phyloP scores from a whole-genome alignment of 1,284 basidiomycete species.

The Neolentinus lepideus region DNA sequence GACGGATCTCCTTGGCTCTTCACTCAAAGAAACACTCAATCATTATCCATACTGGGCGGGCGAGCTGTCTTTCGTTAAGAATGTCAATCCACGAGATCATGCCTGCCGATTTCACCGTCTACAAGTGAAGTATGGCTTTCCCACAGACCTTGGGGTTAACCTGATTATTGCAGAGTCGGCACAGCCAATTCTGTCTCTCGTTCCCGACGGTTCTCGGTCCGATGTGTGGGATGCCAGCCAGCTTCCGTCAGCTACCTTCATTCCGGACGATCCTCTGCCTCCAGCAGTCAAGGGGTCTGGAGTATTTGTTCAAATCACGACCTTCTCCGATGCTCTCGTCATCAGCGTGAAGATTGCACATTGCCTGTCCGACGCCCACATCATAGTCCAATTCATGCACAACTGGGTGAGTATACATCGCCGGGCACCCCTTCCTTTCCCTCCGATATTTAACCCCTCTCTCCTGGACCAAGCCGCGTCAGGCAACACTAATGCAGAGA shows the following conservation, averaged over 20 bases:
- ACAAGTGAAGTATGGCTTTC: conserved; percentile 23
- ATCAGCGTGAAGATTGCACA: conserved; percentile 29
- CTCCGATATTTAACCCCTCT: too few relatives aligned
- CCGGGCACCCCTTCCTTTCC: conserved; percentile 6
- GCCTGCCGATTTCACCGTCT: conserved; percentile 28
- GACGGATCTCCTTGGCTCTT: conserved; percentile 4
- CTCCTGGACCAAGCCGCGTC: too few relatives aligned
- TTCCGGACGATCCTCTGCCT: conserved; percentile 18
- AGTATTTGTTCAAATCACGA: conserved; percentile 29
- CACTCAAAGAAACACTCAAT: conserved; percentile 22
- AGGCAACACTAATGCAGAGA: too few relatives aligned
- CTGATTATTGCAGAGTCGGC: background rate
- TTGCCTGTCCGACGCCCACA: conserved; percentile 30
- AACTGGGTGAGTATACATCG: conserved; percentile 30
- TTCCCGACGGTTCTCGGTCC: conserved; percentile 16
- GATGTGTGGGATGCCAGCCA: conserved; percentile 13
- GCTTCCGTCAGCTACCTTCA: conserved; percentile 13
- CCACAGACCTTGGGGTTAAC: conserved; percentile 28
- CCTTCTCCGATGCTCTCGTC: conserved; percentile 14
- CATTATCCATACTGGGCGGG: conserved; percentile 33
- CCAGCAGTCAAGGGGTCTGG: conserved; percentile 19
- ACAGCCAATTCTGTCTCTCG: conserved; percentile 13
- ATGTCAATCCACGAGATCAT: conserved; percentile 18
- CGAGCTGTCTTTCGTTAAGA: conserved; percentile 22
- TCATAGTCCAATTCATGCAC: conserved; percentile 26